Evolutionary conservation across 768 basidiomycete species (phyloP).

Genomic region (Boletus sp.): DNA sequence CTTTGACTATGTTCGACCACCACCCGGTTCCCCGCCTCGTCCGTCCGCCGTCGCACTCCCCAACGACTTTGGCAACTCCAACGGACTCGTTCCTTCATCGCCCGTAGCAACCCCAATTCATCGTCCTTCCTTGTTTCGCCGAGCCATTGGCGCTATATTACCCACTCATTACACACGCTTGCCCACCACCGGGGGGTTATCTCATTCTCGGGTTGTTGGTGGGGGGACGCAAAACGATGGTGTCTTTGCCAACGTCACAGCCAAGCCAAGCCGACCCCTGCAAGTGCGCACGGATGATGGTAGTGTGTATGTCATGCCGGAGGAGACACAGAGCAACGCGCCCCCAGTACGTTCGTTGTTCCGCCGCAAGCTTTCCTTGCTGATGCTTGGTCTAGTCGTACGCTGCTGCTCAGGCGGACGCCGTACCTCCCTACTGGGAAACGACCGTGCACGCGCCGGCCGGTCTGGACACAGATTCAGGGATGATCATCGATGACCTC

Average conservation of each 20-base stretch:
- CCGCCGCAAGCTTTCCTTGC: neutral
- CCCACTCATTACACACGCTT: slow-evolving; percentile 64
- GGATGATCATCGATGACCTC: slow-evolving; percentile 90
- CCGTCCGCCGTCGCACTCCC: slow-evolving; percentile 57
- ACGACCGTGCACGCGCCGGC: slow-evolving; percentile 86
- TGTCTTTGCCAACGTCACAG: slow-evolving; percentile 92
- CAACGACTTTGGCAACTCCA: slow-evolving; percentile 71
- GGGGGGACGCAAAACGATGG: slow-evolving; percentile 86
- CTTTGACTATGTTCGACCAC: slow-evolving; percentile 65
- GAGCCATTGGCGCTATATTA: slow-evolving; percentile 55
- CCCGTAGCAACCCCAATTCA: slow-evolving; percentile 37
- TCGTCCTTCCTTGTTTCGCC: slow-evolving; percentile 53
- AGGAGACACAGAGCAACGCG: slow-evolving; percentile 75
- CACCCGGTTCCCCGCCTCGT: slow-evolving; percentile 75
- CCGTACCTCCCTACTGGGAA: slow-evolving; percentile 96
- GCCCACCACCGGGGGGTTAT: slow-evolving; percentile 39
- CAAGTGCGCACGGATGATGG: slow-evolving; percentile 54
- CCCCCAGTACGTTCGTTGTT: slow-evolving; percentile 68
- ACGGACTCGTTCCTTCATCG: slow-evolving; percentile 57
- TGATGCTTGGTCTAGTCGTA: slow-evolving; percentile 59
- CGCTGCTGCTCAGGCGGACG: slow-evolving; percentile 80
- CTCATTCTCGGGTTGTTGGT: slow-evolving; percentile 42
- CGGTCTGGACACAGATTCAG: slow-evolving; percentile 45
- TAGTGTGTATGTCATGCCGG: slow-evolving; percentile 64
- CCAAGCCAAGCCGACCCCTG: slow-evolving; percentile 64